A percentile compares a stretch with the other conserved stretches of the same genome.
phyloP scores from a whole-genome alignment of 441 rosid species.

The Gossypium laxum region DNA sequence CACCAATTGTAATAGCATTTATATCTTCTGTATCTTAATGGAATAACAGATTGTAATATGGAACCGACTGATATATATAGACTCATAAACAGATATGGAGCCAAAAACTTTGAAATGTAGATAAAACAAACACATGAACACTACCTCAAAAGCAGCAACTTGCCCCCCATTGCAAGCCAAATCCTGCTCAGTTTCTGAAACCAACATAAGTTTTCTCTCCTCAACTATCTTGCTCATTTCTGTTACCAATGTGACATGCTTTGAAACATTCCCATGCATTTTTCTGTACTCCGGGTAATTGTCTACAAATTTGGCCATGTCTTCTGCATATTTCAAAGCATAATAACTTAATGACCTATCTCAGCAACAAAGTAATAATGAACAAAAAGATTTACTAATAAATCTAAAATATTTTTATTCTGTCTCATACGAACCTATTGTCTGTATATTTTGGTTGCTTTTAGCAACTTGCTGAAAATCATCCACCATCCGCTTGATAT shows the following conservation, averaged over 20 bases:
- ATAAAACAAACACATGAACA: conserved; percentile 5
- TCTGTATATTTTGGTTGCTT: conserved; percentile 84
- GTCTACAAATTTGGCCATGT: conserved; percentile 95
- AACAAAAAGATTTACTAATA: conserved; percentile 1
- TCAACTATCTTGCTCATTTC: conserved; percentile 97
- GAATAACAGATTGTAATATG: neutral
- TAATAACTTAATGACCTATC: conserved; percentile 11
- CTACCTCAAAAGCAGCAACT: conserved; percentile 93
- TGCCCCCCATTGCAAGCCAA: conserved; percentile 96
- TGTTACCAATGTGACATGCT: conserved; percentile 92
- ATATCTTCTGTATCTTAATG: neutral
- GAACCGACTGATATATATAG: neutral
- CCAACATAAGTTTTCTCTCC: conserved; percentile 80
- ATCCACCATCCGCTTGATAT: conserved; percentile 88
- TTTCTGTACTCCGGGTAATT: conserved; percentile 86
- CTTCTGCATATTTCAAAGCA: conserved; percentile 52
- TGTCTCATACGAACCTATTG: conserved; percentile 55
- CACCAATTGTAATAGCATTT: neutral
- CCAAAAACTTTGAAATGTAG: neutral
- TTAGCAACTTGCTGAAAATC: conserved; percentile 91
- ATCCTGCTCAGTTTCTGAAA: conserved; percentile 92
- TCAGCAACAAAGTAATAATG: neutral
- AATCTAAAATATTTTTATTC: conserved; percentile 8
- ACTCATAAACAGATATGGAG: neutral
- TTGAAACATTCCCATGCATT: conserved; percentile 97